phyloP scores from a whole-genome alignment of 2,329 filamentous ascomycete genomes.

The Ilyonectria robusta region DNA sequence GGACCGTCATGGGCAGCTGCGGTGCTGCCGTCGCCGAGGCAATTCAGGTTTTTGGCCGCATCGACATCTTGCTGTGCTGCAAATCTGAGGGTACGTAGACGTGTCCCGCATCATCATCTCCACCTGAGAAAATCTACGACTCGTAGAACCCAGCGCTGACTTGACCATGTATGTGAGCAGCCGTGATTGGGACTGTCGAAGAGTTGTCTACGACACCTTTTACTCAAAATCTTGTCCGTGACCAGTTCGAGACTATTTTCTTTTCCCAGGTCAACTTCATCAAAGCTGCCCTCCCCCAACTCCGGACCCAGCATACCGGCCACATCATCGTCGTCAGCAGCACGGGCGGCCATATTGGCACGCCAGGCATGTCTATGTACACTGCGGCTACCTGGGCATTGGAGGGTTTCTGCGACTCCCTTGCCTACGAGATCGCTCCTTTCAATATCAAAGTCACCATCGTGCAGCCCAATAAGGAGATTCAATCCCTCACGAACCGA shows the following conservation, averaged over 20 bases:
- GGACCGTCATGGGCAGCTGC: conserved; percentile 77
- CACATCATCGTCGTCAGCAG: conserved; percentile 93
- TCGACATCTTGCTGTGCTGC: conserved; percentile 93
- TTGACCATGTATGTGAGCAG: conserved; percentile 57
- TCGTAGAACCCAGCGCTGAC: conserved; percentile 30
- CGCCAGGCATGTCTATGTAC: conserved; percentile 91
- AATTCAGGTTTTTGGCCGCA: conserved; percentile 84
- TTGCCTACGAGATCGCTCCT: conserved; percentile 95
- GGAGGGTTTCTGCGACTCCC: conserved; percentile 94
- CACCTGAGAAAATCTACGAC: neutral
- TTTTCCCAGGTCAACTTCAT: conserved; percentile 98
- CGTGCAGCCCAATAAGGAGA: conserved; percentile 95
- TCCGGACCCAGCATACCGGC: conserved; percentile 85
- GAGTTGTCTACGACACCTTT: conserved; percentile 82
- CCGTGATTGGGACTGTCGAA: conserved; percentile 91
- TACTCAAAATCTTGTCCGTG: conserved; percentile 84
- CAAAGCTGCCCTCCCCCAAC: conserved; percentile 85
- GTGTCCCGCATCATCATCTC: neutral
- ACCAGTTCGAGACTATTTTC: conserved; percentile 95
- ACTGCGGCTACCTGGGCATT: conserved; percentile 95
- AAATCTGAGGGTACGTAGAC: conserved; percentile 79
- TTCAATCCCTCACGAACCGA: conserved; percentile 87
- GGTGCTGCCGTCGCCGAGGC: conserved; percentile 90
- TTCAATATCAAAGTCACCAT: conserved; percentile 98
- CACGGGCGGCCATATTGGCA: conserved; percentile 92